phyloP scores from a whole-genome alignment of 495 filamentous ascomycete genomes.

The Cercophora newfieldiana region DNA sequence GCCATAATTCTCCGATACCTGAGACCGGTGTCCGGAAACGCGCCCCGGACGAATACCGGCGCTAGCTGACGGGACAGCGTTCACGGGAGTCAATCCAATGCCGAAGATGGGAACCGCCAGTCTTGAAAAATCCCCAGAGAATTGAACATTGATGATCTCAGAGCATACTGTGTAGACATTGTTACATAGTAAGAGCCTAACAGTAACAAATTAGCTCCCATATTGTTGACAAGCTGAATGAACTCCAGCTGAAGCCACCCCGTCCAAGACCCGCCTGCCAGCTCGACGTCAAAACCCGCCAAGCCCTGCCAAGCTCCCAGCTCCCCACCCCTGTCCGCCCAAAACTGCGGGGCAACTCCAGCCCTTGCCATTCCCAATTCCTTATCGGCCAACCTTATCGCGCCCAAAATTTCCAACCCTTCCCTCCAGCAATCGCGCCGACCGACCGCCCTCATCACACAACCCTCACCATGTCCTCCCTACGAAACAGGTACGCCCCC shows the following conservation, averaged over 20 bases:
- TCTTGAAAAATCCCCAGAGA: too few relatives aligned
- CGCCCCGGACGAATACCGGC: neutral
- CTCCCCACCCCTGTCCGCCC: neutral
- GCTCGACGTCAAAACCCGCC: neutral
- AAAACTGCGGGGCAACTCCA: neutral
- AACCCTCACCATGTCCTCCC: slow-evolving; percentile 31
- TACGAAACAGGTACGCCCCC: slow-evolving; percentile 33
- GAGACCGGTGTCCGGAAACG: neutral
- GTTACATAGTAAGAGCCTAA: too few relatives aligned
- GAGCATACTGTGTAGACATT: too few relatives aligned
- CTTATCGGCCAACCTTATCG: neutral
- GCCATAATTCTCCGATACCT: neutral
- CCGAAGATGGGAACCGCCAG: neutral
- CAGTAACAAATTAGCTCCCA: too few relatives aligned
- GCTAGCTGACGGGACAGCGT: neutral
- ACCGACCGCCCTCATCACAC: neutral
- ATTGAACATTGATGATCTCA: too few relatives aligned
- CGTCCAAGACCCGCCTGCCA: neutral
- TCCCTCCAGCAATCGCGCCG: neutral
- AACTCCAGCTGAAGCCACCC: neutral
- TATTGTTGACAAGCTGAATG: neutral
- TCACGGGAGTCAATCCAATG: neutral
- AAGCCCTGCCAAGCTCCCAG: neutral
- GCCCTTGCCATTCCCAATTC: neutral
- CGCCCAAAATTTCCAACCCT: neutral